Conservation (phyloP, 2,329 filamentous ascomycete species). For the Epichloe sp. region DNA sequence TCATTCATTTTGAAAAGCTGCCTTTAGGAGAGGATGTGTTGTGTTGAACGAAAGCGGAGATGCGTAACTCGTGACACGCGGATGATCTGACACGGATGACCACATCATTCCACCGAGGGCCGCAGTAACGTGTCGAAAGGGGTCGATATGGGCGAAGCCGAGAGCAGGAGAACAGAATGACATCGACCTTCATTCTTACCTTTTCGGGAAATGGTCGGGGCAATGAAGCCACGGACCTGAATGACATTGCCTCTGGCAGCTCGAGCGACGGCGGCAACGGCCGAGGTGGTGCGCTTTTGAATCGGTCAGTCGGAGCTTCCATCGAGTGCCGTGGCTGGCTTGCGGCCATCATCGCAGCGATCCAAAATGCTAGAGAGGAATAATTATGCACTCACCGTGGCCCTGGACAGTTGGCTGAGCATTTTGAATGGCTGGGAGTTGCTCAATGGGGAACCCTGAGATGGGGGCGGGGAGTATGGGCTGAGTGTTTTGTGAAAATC, state of each 20-base stretch:
- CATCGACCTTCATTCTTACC: slow-evolving; percentile 30
- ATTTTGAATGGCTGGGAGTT: slow-evolving; percentile 36
- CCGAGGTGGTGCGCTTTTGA: slow-evolving; percentile 37
- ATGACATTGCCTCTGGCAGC: slow-evolving; percentile 26
- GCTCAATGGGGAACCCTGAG: slow-evolving; percentile 32
- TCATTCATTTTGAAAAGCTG: neutral
- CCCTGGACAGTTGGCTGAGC: slow-evolving; percentile 42
- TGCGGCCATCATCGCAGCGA: neutral
- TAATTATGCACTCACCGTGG: slow-evolving; percentile 34
- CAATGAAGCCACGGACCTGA: slow-evolving; percentile 44
- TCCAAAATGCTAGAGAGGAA: neutral
- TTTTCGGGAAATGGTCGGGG: slow-evolving; percentile 47
- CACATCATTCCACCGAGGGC: neutral
- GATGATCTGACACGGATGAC: neutral
- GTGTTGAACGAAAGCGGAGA: neutral
- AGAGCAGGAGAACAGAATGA: neutral
- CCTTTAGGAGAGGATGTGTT: neutral
- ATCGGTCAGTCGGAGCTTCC: slow-evolving; percentile 1
- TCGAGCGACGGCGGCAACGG: slow-evolving; percentile 35
- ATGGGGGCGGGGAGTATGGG: slow-evolving; percentile 15
- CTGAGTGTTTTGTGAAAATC: slow-evolving; percentile 34
- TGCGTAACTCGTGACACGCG: neutral
- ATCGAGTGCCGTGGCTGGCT: neutral
- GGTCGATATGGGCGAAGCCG: neutral
- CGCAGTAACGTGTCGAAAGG: neutral